Conservation (phyloP, 192 early-diverging fungal genomes). For the Phycomyces nitens region DNA sequence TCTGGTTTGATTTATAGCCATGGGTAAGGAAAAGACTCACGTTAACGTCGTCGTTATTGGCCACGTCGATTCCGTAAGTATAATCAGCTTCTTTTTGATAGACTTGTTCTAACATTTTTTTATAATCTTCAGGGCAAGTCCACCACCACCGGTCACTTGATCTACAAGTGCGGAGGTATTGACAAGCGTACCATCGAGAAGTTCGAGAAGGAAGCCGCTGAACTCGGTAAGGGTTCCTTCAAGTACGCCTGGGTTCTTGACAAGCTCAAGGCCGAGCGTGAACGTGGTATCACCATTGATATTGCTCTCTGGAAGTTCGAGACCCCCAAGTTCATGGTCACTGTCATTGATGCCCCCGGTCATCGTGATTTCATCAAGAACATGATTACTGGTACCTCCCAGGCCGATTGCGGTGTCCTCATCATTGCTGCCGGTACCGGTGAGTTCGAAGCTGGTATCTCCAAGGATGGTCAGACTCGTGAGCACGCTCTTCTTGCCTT, state of each 20-base stretch:
- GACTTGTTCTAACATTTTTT: neutral
- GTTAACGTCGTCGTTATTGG: slow-evolving; percentile 95
- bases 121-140: slow-evolving; percentile 75
- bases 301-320: slow-evolving; percentile 97
- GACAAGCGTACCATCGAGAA: slow-evolving; percentile 99
- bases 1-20: too few species aligned
- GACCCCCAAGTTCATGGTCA: slow-evolving; percentile 87
- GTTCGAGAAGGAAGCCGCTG: slow-evolving; percentile 99
- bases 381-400: slow-evolving; percentile 99
- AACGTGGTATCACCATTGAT: slow-evolving; percentile 99
- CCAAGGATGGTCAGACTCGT: slow-evolving; percentile 98
- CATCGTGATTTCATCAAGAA: slow-evolving; percentile 99
- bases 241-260: slow-evolving; percentile 99
- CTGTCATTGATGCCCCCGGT: slow-evolving; percentile 98
- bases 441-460: slow-evolving; percentile 93
- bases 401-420: slow-evolving; percentile 75
- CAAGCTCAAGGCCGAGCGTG: slow-evolving; percentile 99
- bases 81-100: too few species aligned
- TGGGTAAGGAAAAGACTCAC: slow-evolving; percentile 84
- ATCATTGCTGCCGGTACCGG: slow-evolving; percentile 89
- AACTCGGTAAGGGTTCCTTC: slow-evolving; percentile 99
- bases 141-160: slow-evolving; percentile 99
- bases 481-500: slow-evolving; percentile 96
- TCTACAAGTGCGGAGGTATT: slow-evolving; percentile 99
- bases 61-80: slow-evolving; percentile 90